phyloP scores from a whole-genome alignment of 2,329 filamentous ascomycete species.

The Colletotrichum liaoningense region DNA sequence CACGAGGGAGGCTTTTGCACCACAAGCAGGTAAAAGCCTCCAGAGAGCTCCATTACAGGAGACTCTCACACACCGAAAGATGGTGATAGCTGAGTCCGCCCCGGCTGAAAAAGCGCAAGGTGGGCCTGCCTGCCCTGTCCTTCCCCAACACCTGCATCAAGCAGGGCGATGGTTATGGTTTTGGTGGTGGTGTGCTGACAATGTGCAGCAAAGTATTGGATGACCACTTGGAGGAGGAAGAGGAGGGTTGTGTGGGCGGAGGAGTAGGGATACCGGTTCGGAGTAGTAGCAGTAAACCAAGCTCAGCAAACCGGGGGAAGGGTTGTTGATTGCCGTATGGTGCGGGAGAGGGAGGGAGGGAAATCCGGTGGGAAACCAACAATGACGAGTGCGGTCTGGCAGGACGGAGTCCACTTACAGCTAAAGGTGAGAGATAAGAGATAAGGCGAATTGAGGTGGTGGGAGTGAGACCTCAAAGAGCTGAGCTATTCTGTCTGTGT shows the following conservation, averaged over 20 bases:
- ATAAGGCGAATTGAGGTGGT: not conserved
- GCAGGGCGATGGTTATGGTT: not conserved
- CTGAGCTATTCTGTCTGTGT: not conserved
- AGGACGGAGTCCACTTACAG: constrained; percentile 28
- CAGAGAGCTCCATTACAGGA: not conserved
- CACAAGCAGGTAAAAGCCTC: constrained; percentile 7
- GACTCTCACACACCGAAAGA: not conserved
- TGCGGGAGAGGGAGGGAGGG: not conserved
- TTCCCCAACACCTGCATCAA: constrained; percentile 7
- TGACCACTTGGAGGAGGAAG: constrained; percentile 4
- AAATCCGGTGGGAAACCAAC: not conserved
- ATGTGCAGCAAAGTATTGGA: constrained; percentile 26
- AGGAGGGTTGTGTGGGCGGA: not conserved
- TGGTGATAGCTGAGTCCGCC: constrained; percentile 21
- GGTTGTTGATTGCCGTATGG: not conserved
- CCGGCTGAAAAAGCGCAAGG: constrained; percentile 1
- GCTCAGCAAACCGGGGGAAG: constrained; percentile 6
- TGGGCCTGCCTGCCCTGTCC: constrained; percentile 10
- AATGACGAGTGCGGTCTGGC: constrained; percentile 17
- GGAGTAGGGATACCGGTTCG: not conserved
- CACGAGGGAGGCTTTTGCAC: constrained; percentile 22
- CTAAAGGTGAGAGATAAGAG: constrained; percentile 15
- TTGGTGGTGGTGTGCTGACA: constrained; percentile 32
- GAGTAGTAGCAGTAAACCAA: not conserved
- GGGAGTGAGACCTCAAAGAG: not conserved